Evolutionary conservation across 805 yeast species (phyloP).

Genomic region (Sugiyamaella americana): DNA sequence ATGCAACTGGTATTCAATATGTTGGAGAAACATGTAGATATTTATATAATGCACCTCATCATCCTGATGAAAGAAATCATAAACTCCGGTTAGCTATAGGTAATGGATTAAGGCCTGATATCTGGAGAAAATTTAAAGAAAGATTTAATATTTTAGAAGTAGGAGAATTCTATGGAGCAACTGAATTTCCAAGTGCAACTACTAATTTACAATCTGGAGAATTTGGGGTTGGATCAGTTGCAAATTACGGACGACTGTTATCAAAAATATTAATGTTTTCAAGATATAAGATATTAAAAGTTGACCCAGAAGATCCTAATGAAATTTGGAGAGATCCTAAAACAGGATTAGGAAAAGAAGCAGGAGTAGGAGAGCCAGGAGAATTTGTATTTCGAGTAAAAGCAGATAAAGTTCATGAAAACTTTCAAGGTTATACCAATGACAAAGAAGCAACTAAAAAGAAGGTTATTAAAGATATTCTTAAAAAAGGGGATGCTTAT

Average conservation of each 20-base stretch:
- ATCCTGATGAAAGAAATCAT: slow-evolving; percentile 58
- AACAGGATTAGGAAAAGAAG: slow-evolving; percentile 53
- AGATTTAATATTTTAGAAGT: slow-evolving; percentile 69
- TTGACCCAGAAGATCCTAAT: slow-evolving; percentile 76
- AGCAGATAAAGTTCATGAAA: slow-evolving; percentile 54
- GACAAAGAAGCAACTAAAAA: slow-evolving; percentile 72
- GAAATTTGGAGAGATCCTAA: slow-evolving; percentile 62
- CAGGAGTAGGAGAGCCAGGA: slow-evolving; percentile 66
- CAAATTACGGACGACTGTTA: slow-evolving; percentile 59
- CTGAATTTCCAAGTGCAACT: slow-evolving; percentile 86
- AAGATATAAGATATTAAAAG: slow-evolving; percentile 50
- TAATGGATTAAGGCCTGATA: slow-evolving; percentile 83
- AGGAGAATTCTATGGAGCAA: slow-evolving; percentile 91
- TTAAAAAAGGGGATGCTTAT: slow-evolving; percentile 85
- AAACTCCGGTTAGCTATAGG: slow-evolving; percentile 70
- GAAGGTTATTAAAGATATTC: slow-evolving; percentile 67
- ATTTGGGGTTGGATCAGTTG: slow-evolving; percentile 81
- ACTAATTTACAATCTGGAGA: slow-evolving; percentile 74
- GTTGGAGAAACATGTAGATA: slow-evolving; percentile 95
- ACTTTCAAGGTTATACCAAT: slow-evolving; percentile 87
- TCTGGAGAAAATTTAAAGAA: slow-evolving; percentile 74
- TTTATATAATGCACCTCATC: slow-evolving; percentile 56
- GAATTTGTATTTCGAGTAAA: slow-evolving; percentile 77
- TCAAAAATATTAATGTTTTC: slow-evolving; percentile 26
- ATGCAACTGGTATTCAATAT: slow-evolving; percentile 80